Evolutionary conservation across 495 filamentous ascomycete genomes (phyloP).

Genomic region (Evernia prunastri): DNA sequence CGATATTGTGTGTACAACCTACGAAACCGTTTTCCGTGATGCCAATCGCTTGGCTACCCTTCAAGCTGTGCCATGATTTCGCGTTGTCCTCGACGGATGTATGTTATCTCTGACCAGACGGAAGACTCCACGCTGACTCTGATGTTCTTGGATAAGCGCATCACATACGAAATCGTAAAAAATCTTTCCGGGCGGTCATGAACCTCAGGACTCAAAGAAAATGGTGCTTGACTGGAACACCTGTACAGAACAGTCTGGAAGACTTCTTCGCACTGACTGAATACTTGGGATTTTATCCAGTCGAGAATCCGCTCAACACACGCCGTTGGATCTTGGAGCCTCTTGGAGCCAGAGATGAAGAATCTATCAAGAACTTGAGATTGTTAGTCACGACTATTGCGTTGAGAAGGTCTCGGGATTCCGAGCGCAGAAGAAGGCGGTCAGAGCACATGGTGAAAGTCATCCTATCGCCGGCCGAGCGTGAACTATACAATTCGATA

Average conservation of each 20-base stretch:
- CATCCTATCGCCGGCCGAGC: slow-evolving; percentile 6
- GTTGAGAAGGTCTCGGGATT: slow-evolving; percentile 33
- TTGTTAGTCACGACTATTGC: slow-evolving; percentile 35
- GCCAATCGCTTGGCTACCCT: slow-evolving; percentile 23
- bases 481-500: slow-evolving; percentile 4
- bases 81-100: slow-evolving; percentile 45
- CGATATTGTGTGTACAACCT: slow-evolving; percentile 40
- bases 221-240: slow-evolving; percentile 47
- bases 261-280: slow-evolving; percentile 42
- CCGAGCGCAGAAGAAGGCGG: not conserved
- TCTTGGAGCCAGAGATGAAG: slow-evolving; percentile 21
- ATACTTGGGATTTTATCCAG: slow-evolving; percentile 40
- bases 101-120: not conserved
- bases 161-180: slow-evolving; percentile 33
- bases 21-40: slow-evolving; percentile 34
- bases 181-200: slow-evolving; percentile 29
- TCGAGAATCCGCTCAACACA: slow-evolving; percentile 32
- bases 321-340: slow-evolving; percentile 30
- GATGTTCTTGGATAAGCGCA: slow-evolving; percentile 28
- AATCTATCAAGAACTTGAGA: slow-evolving; percentile 30
- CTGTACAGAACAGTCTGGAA: slow-evolving; percentile 45
- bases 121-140: too few relatives aligned
- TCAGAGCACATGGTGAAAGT: slow-evolving; percentile 7
- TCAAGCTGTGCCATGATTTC: slow-evolving; percentile 33
- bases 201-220: slow-evolving; percentile 31